phyloP scores from a whole-genome alignment of 2,329 filamentous ascomycete genomes.

The Fusarium dlaminii region DNA sequence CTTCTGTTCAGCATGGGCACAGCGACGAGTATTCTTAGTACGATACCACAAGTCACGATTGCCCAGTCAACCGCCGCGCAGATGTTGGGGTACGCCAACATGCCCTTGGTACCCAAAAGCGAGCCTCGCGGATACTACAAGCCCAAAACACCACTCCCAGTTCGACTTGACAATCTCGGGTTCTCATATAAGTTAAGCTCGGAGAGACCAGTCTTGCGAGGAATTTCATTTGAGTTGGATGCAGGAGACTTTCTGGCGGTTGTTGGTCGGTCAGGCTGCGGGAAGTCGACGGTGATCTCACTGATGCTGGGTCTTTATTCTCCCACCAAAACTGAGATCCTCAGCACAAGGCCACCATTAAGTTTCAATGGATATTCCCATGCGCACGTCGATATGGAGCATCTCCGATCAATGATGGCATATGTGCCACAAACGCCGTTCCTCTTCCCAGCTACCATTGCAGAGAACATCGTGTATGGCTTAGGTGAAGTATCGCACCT shows the following conservation, averaged over 20 bases:
- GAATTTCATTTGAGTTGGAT: conserved; percentile 72
- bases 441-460: conserved; percentile 80
- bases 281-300: conserved; percentile 85
- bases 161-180: conserved; percentile 62
- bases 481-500: conserved; percentile 64
- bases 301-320: conserved; percentile 78
- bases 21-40: conserved; percentile 73
- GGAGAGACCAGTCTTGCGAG: conserved; percentile 63
- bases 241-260: conserved; percentile 76
- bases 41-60: conserved; percentile 82
- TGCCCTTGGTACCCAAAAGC: conserved; percentile 65
- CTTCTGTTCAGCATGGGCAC: conserved; percentile 85
- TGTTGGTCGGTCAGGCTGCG: conserved; percentile 86
- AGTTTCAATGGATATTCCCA: conserved; percentile 69
- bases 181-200: conserved; percentile 77
- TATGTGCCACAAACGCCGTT: conserved; percentile 77
- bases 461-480: conserved; percentile 86
- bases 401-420: conserved; percentile 69
- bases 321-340: conserved; percentile 39
- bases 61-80: conserved; percentile 77
- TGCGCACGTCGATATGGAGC: conserved; percentile 65
- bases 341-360: conserved; percentile 50
- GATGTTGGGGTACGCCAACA: conserved; percentile 73
- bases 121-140: conserved; percentile 61
- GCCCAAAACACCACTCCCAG: conserved; percentile 50